Evolutionary conservation across 345 rosid genomes (phyloP).

Genomic region (Eutrema yunnanense): DNA sequence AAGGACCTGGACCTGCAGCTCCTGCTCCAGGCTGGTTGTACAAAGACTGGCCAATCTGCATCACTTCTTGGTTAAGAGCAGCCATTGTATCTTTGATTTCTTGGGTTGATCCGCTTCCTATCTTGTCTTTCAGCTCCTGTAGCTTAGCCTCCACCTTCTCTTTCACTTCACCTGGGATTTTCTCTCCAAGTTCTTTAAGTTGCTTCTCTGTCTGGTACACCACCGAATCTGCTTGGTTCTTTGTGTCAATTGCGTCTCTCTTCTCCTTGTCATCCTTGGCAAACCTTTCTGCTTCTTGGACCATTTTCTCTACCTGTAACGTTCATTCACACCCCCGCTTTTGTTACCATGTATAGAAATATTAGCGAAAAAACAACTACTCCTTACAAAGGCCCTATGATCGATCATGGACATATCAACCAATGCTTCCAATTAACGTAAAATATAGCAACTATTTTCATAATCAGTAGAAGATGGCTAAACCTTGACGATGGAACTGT

Average conservation of each 20-base stretch:
- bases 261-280: constrained; percentile 90
- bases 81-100: constrained; percentile 77
- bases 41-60: constrained; percentile 89
- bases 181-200: constrained; percentile 85
- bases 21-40: constrained; percentile 84
- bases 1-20: constrained; percentile 34
- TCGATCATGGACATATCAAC: background rate
- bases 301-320: constrained; percentile 81
- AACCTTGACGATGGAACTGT: background rate
- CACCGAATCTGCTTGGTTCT: constrained; percentile 92
- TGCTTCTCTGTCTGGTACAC: constrained; percentile 97
- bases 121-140: constrained; percentile 73
- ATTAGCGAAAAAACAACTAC: background rate
- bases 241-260: constrained; percentile 95
- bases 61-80: constrained; percentile 86
- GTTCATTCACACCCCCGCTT: background rate
- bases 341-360: background rate
- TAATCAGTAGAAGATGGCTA: background rate
- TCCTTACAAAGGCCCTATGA: background rate
- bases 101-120: constrained; percentile 72
- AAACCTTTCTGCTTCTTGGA: constrained; percentile 80
- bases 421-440: background rate
- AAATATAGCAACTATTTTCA: background rate
- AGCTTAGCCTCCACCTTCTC: constrained; percentile 89
- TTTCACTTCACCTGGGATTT: constrained; percentile 78